phyloP scores from a whole-genome alignment of 805 yeast genomes.

The Wickerhamomyces queroliae region DNA sequence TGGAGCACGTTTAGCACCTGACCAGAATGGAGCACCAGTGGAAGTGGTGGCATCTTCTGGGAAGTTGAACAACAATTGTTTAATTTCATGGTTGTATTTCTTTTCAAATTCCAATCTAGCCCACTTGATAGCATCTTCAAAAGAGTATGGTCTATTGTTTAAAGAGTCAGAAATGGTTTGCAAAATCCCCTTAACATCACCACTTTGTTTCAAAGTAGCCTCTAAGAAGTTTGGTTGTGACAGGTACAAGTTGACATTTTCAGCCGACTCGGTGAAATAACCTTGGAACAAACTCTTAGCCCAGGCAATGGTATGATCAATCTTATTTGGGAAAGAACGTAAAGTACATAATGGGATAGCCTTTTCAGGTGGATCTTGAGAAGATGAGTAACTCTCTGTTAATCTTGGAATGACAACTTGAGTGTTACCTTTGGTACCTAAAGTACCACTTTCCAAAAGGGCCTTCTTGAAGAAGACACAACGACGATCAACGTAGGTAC shows the following conservation, averaged over 20 bases:
- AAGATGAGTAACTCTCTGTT: slow-evolving; percentile 93
- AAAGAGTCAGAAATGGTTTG: slow-evolving; percentile 76
- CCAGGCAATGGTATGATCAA: slow-evolving; percentile 99
- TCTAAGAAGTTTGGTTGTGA: slow-evolving; percentile 92
- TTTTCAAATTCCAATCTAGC: slow-evolving; percentile 85
- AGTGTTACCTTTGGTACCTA: slow-evolving; percentile 97
- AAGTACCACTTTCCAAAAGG: slow-evolving; percentile 90
- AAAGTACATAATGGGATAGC: slow-evolving; percentile 95
- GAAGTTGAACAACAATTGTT: slow-evolving; percentile 88
- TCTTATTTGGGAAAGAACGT: slow-evolving; percentile 95
- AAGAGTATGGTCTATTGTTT: slow-evolving; percentile 76
- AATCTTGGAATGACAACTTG: slow-evolving; percentile 92
- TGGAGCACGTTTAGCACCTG: slow-evolving; percentile 97
- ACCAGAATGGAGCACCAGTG: slow-evolving; percentile 92
- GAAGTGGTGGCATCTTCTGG: slow-evolving; percentile 92
- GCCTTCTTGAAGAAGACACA: slow-evolving; percentile 92
- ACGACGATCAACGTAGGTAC: slow-evolving; percentile 95
- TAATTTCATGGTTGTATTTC: slow-evolving; percentile 79
- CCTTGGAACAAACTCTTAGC: slow-evolving; percentile 94
- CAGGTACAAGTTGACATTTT: slow-evolving; percentile 85
- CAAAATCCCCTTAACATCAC: slow-evolving; percentile 83
- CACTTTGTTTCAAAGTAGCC: slow-evolving; percentile 82
- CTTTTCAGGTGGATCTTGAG: slow-evolving; percentile 98
- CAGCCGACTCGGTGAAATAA: slow-evolving; percentile 85
- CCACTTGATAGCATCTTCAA: slow-evolving; percentile 95